Evolutionary conservation across 2,329 filamentous ascomycete genomes (phyloP), one percentile per base, ranked within the genome.

Genomic region (Cryphonectria naterciae): DNA sequence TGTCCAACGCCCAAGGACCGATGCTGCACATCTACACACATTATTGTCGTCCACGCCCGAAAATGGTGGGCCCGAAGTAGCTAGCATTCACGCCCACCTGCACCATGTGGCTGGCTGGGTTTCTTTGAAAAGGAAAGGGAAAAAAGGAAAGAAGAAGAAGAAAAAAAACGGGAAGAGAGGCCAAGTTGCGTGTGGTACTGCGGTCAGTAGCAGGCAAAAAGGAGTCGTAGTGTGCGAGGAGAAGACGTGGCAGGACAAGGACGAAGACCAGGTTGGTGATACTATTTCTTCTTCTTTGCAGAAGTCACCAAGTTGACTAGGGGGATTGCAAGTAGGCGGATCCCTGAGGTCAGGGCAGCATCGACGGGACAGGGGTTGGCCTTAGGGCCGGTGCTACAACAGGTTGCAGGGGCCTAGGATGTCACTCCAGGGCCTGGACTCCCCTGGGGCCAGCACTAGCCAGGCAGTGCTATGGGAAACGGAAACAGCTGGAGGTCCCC

Each of bases 341-440:
- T 28, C 25, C 35, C 15, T 28, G 41, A 19, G 13, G 37, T 46
- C 32, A 43, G 37, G 61, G 17, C 43, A 22, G 43, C 43, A 5
- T 22, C 15, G 19, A 49, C 43, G 43, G 41, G 43, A 49, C 43
- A 49, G 43, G 43, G 43, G 43, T 2, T 49, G 22, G 2, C 8
- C n/a, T 64, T 39, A 64, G 39, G 37, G n/a, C 37, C 39, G 61
- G 61, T 64, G 35, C 22, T 28, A 64, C 63, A 65, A 43, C 63
- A 46, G 22, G 15, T 52, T 6, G 63, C 63, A 65, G 28, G 63
- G 63, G 25, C 43, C 25, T 25, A 28, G 22, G 63, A 17, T 32
- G 43, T 22, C 62, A 35, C 19, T 49, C 28, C 41, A 46, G 41
- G 63, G 41, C 63, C 63, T 65, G 63, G 63, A 46, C 63, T 17